phyloP scores from a whole-genome alignment of 768 basidiomycete genomes.

The Daedaleopsis sinensis region DNA sequence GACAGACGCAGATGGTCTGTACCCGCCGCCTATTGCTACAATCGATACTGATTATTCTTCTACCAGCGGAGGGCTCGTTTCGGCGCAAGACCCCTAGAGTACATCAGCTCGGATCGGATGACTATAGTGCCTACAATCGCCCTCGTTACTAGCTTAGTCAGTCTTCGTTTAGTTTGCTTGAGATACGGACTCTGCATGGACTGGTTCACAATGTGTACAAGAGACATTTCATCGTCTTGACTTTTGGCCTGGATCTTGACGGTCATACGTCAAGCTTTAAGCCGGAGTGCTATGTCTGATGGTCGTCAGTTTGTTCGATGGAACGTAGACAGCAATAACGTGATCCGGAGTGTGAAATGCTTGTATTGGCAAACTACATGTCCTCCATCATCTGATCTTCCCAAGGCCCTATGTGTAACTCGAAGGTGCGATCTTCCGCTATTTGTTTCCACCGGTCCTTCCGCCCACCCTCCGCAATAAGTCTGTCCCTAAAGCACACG shows the following conservation, averaged over 20 bases:
- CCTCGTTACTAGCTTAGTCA: neutral
- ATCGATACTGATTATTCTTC: slow-evolving; percentile 13
- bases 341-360: neutral
- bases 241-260: neutral
- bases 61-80: slow-evolving; percentile 47
- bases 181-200: slow-evolving; percentile 8
- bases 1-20: slow-evolving; percentile 34
- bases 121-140: slow-evolving; percentile 16
- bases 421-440: slow-evolving; percentile 23
- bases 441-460: slow-evolving; percentile 32
- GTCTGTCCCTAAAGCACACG: slow-evolving; percentile 19
- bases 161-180: neutral
- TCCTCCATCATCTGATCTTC: slow-evolving; percentile 25
- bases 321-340: neutral
- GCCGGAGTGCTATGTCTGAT: neutral
- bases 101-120: slow-evolving; percentile 25
- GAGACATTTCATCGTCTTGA: neutral
- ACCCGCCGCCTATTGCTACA: slow-evolving; percentile 4
- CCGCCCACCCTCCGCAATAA: slow-evolving; percentile 24
- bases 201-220: slow-evolving; percentile 1
- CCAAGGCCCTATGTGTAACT: slow-evolving; percentile 34
- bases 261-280: neutral
- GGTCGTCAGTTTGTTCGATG: neutral
- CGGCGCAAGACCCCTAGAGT: slow-evolving; percentile 44
- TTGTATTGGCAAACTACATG: slow-evolving; percentile 2